A percentile compares a stretch with the other conserved stretches of the same genome.
phyloP scores from a whole-genome alignment of 1,284 basidiomycete species.

The Caloboletus inedulis region DNA sequence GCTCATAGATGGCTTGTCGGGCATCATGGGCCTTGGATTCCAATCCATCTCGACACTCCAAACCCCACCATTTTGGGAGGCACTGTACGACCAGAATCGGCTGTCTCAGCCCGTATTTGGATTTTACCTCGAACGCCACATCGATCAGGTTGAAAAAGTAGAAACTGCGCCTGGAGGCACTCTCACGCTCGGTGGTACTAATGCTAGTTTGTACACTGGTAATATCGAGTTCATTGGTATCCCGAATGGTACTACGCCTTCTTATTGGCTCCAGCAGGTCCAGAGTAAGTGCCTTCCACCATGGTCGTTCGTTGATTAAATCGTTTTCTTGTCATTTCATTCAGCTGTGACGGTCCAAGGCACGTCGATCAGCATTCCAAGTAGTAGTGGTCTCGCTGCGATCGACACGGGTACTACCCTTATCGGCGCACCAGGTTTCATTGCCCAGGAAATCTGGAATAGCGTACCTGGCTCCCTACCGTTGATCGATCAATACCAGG shows the following conservation, averaged over 20 bases:
- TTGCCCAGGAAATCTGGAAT: constrained; percentile 53
- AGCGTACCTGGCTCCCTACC: constrained; percentile 47
- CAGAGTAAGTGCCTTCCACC: constrained; percentile 37
- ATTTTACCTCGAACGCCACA: constrained; percentile 51
- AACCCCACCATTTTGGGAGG: constrained; percentile 67
- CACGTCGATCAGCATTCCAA: constrained; percentile 41
- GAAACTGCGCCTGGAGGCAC: constrained; percentile 54
- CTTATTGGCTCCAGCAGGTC: constrained; percentile 47
- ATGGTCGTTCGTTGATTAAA: not conserved
- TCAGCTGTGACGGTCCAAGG: constrained; percentile 57
- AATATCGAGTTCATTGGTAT: constrained; percentile 57
- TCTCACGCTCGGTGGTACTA: constrained; percentile 74
- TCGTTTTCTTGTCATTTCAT: constrained; percentile 11
- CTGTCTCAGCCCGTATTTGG: constrained; percentile 53
- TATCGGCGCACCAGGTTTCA: constrained; percentile 57
- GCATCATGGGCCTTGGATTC: constrained; percentile 71
- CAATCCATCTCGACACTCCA: constrained; percentile 49
- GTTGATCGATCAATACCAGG: constrained; percentile 38
- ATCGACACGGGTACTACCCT: constrained; percentile 76
- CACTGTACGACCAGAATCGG: constrained; percentile 46
- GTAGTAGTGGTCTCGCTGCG: constrained; percentile 44
- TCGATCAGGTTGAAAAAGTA: constrained; percentile 33
- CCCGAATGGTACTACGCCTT: constrained; percentile 23
- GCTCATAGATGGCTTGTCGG: constrained; percentile 48
- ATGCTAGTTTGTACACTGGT: constrained; percentile 57